Evolutionary conservation across 163 green algal species (phyloP), one percentile per base, ranked within the genome.

Genomic region (Volvox carteri): DNA sequence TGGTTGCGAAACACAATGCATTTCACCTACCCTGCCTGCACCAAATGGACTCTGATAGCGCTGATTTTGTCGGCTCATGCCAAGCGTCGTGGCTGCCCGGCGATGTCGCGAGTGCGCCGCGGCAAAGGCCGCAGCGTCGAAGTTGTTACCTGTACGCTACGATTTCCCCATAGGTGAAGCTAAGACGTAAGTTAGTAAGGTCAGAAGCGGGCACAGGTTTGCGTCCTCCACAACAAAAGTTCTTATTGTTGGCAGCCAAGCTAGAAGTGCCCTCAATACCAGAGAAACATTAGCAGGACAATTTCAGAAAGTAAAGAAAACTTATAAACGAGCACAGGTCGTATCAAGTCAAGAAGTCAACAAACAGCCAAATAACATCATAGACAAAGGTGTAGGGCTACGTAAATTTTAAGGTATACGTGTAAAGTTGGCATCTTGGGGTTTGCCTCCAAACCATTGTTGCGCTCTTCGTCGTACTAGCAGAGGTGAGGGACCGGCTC

Each of bases 31-130:
- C 68, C 77, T 85, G 12, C 25, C 54, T 58, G 12, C 56, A 41
- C 58, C 78, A 42, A 86, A 58, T 35, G 41, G 48, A 72, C 87
- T 68, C 39, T 52, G 86, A 50, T 84, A 77, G 2, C 68, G 77
- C 50, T 86, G 73, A 28, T 78, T 67, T 62, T 78, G 62, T 56
- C 86, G 65, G 70, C 78, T 67, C 72, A 78, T 46, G 68, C 75
- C 75, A 48, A 50, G 73, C 5, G 1, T 84, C 48, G 14, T 58
- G 75, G 46, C 73, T 44, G 44, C 73, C 65, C 30, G 48, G 75
- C 33, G 30, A 84, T 52, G 48, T 84, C 12, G 48, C 75, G 62
- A n/a, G 14, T 84, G 75, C 75, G n/a, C 75, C 46, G 48, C 75
- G 75, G 35, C 75, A 8, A 50, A 18, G 30, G 50, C 75, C 50